These are phyloP conservation scores for Starmera dryadoides DNA, from an alignment of 805 yeast species.

Conservation along the genomic window DNA sequence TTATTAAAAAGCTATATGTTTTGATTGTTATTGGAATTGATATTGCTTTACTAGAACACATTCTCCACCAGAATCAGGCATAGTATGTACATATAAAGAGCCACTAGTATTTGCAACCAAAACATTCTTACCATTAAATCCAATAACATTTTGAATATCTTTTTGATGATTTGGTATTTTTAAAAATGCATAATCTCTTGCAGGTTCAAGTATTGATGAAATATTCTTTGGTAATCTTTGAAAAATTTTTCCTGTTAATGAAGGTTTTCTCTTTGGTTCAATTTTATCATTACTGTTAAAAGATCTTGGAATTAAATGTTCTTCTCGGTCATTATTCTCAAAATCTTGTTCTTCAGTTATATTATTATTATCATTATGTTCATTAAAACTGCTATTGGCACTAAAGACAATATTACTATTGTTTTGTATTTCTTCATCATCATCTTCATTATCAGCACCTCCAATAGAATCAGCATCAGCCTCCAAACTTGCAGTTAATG, in stretches of 20 bases:
- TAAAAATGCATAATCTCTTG: constrained; percentile 56
- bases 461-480: background rate
- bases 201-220: constrained; percentile 55
- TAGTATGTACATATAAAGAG: constrained; percentile 42
- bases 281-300: constrained; percentile 1
- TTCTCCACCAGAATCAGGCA: constrained; percentile 61
- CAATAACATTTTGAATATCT: constrained; percentile 15
- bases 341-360: background rate
- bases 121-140: constrained; percentile 26
- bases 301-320: constrained; percentile 8
- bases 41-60: constrained; percentile 52
- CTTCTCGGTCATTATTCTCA: constrained; percentile 4
- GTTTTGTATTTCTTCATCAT: background rate
- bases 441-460: background rate
- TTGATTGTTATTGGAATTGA: constrained; percentile 19
- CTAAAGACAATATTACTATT: too few relatives aligned
- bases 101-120: constrained; percentile 50
- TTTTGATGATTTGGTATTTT: constrained; percentile 26
- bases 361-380: background rate
- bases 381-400: too few relatives aligned
- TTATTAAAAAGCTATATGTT: too few relatives aligned
- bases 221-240: constrained; percentile 21
- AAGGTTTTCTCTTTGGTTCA: constrained; percentile 7
- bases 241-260: constrained; percentile 19
- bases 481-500: too few relatives aligned